phyloP scores from a whole-genome alignment of 805 yeast genomes.

The Metschnikowia colocasiae region DNA sequence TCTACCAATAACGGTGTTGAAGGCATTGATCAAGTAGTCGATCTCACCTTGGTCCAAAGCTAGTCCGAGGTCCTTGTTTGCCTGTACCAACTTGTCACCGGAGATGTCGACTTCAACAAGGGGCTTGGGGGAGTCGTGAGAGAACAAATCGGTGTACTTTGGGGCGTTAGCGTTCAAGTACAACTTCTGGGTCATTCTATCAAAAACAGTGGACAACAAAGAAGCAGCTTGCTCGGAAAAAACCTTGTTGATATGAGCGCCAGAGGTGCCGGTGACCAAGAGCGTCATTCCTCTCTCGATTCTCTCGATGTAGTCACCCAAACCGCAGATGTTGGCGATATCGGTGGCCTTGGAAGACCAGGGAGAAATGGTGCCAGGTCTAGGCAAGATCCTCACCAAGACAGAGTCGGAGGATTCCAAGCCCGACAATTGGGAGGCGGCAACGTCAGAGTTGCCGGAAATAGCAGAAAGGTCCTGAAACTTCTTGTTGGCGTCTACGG shows the following conservation, averaged over 20 bases:
- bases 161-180: constrained; percentile 60
- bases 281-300: constrained; percentile 89
- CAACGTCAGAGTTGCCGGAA: constrained; percentile 24
- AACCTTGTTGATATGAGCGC: constrained; percentile 59
- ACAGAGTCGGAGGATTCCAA: constrained; percentile 31
- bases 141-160: constrained; percentile 64
- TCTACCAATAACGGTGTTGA: constrained; percentile 69
- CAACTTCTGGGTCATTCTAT: constrained; percentile 88
- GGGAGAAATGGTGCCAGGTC: constrained; percentile 95
- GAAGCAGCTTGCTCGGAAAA: constrained; percentile 40
- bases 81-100: constrained; percentile 59
- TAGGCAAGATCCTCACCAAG: constrained; percentile 76
- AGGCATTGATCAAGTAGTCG: constrained; percentile 79
- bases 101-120: constrained; percentile 69
- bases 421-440: constrained; percentile 7
- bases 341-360: constrained; percentile 99
- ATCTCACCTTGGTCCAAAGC: constrained; percentile 96
- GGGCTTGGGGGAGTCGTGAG: constrained; percentile 77
- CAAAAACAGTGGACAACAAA: constrained; percentile 70
- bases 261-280: constrained; percentile 50
- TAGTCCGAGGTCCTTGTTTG: constrained; percentile 81
- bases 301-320: constrained; percentile 65
- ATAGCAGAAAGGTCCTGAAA: constrained; percentile 33
- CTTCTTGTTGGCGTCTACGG: constrained; percentile 42
- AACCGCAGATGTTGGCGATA: constrained; percentile 84